phyloP scores from a whole-genome alignment of 1,139 yeast species.

The Hanseniaspora gamundiae region DNA sequence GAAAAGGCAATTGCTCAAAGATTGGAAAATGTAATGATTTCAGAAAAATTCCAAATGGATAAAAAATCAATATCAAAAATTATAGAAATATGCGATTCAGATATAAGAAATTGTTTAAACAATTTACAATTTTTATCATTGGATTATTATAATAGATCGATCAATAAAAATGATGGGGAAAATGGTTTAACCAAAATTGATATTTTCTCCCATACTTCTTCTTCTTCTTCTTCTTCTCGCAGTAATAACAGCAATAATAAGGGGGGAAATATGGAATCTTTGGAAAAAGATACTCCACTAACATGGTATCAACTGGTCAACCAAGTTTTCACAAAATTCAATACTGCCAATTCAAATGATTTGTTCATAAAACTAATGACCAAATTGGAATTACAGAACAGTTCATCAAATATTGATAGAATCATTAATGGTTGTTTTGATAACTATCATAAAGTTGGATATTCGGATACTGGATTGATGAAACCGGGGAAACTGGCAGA shows the following conservation, averaged over 20 bases:
- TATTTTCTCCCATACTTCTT: conserved; percentile 16
- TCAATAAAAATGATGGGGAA: conserved; percentile 9
- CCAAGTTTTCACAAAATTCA: conserved; percentile 39
- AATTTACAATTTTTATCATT: conserved; percentile 51
- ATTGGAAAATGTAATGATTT: conserved; percentile 31
- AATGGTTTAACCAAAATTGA: conserved; percentile 13
- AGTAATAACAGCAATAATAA: conserved; percentile 11
- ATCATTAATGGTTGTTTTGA: conserved; percentile 66
- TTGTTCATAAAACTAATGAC: conserved; percentile 38
- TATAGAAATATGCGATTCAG: conserved; percentile 67
- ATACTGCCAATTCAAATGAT: conserved; percentile 32
- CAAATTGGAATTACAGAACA: conserved; percentile 29
- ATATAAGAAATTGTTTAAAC: conserved; percentile 76
- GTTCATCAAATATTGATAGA: conserved; percentile 32
- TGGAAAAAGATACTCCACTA: conserved; percentile 39
- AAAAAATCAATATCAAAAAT: conserved; percentile 38
- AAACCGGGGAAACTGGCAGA: conserved; percentile 60
- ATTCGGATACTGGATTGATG: conserved; percentile 52
- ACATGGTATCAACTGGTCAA: conserved; percentile 51
- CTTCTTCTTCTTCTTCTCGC: too few relatives aligned
- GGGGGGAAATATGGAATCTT: conserved; percentile 15
- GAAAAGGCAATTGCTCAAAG: conserved; percentile 37
- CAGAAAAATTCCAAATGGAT: conserved; percentile 31
- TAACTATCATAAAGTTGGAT: conserved; percentile 40
- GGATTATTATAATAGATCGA: conserved; percentile 9